phyloP scores from a whole-genome alignment of 768 basidiomycete species.

The Dacryopinax spathularia region DNA sequence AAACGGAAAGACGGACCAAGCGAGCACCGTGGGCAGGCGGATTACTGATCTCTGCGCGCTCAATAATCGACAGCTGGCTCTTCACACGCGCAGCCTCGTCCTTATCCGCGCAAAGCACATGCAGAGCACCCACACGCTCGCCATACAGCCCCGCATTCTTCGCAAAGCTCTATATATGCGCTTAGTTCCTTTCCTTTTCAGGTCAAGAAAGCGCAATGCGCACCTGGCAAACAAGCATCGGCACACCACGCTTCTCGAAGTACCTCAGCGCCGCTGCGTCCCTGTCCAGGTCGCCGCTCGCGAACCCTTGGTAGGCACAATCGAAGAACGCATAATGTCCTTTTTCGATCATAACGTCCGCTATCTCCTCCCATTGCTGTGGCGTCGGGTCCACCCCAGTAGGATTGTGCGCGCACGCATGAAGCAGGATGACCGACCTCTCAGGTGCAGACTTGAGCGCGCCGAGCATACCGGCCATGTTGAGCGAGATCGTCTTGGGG shows the following conservation, averaged over 20 bases:
- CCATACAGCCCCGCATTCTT: slow-evolving; percentile 94
- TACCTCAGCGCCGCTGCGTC: slow-evolving; percentile 85
- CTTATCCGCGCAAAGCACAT: slow-evolving; percentile 50
- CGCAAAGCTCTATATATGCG: slow-evolving; percentile 67
- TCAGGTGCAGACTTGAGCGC: slow-evolving; percentile 49
- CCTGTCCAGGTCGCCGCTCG: slow-evolving; percentile 76
- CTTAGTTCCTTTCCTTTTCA: not conserved
- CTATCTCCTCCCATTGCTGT: slow-evolving; percentile 74
- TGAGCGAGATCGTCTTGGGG: slow-evolving; percentile 74
- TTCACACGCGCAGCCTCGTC: slow-evolving; percentile 60
- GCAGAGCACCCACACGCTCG: slow-evolving; percentile 88
- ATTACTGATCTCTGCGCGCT: slow-evolving; percentile 90
- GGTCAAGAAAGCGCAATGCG: slow-evolving; percentile 14
- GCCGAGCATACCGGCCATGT: slow-evolving; percentile 53
- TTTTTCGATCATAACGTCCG: slow-evolving; percentile 53
- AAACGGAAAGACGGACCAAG: slow-evolving; percentile 38
- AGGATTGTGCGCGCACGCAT: slow-evolving; percentile 93
- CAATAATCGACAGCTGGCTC: slow-evolving; percentile 82
- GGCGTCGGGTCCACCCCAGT: slow-evolving; percentile 87
- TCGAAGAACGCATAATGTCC: slow-evolving; percentile 87
- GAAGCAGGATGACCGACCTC: slow-evolving; percentile 76
- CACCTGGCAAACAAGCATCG: slow-evolving; percentile 80
- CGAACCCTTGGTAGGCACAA: slow-evolving; percentile 94
- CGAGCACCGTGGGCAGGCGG: slow-evolving; percentile 86
- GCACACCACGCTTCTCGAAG: slow-evolving; percentile 62